Evolutionary conservation across 129 eudicot species (phyloP), one percentile per base, ranked within the genome.

Genomic region (Chrysanthemum makinoi): DNA sequence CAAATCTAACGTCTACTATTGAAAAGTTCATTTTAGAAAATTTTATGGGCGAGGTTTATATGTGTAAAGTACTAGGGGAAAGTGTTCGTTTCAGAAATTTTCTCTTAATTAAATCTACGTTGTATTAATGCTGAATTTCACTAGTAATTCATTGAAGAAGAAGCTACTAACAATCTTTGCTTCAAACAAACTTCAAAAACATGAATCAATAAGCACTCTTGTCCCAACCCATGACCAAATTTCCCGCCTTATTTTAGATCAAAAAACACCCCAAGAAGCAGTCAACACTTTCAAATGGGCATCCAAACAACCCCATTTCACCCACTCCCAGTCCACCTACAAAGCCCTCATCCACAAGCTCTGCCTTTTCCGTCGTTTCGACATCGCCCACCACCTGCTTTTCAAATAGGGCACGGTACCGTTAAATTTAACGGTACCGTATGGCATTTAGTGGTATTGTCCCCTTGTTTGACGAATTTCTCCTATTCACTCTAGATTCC

Each of bases 221-320:
- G 75, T 80, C 28, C 97, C 97, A 10, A 84, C 79, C 43, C 81
- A 69, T 49, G 69, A 87, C n/a, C 83, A 90, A 73, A 90, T 94
- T 20, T 66, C 87, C 83, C 89, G 74, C 66, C 89, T 94, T 72
- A 84, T 94, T 35, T 62, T 83, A 50, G 97, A 89, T n/a, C 97
- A 86, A 58, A 87, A 81, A 66, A 70, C 96, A 69, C 73, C 96
- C 20, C 39, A 74, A 5, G 89, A 86, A 77, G 93, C 96, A 15
- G 80, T 94, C 57, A 58, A 87, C 24, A 87, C 99, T 51, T 94
- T 94, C 86, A 77, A 77, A 88, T 94, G 99, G 99, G 97, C 96
- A 44, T 82, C 96, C 16, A 79, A 72, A 16, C 75, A 87, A 58
- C 91, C 89, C 24, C 49, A 58, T 66, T 94, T 94, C 83, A 58